A percentile compares a stretch with the other conserved stretches of the same genome.
These are phyloP conservation scores for Mortierella sp. DNA, from an alignment of 371 early-diverging fungal species.

Conservation along the genomic window DNA sequence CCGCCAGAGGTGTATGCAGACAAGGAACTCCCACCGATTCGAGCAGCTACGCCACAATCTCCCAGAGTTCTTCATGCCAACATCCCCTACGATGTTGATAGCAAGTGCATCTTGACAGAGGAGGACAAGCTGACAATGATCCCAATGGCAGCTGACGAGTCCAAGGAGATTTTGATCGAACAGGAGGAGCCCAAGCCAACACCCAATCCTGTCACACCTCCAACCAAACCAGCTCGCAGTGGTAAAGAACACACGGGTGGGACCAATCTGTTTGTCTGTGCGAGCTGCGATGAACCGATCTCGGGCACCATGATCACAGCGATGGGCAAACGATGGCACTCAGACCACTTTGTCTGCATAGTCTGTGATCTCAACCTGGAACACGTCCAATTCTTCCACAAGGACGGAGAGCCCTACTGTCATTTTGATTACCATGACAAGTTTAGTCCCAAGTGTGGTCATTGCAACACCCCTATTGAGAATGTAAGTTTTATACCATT, in stretches of 20 bases:
- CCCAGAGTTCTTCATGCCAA: background rate
- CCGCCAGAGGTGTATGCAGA: slow-evolving; percentile 24
- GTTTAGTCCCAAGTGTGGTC: slow-evolving; percentile 78
- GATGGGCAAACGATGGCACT: slow-evolving; percentile 79
- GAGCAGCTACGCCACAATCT: slow-evolving; percentile 12
- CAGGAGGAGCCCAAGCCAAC: background rate
- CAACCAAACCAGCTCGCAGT: slow-evolving; percentile 19
- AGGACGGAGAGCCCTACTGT: slow-evolving; percentile 75
- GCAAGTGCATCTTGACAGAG: slow-evolving; percentile 42
- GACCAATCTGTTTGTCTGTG: slow-evolving; percentile 54
- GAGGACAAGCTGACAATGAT: slow-evolving; percentile 19
- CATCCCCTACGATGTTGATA: slow-evolving; percentile 19
- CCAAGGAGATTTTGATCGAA: slow-evolving; percentile 27
- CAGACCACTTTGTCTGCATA: slow-evolving; percentile 80
- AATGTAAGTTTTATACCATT: slow-evolving; percentile 59
- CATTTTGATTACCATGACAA: slow-evolving; percentile 74
- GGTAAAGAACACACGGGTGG: background rate
- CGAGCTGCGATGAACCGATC: slow-evolving; percentile 67
- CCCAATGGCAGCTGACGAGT: slow-evolving; percentile 21
- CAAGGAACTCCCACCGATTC: slow-evolving; percentile 48
- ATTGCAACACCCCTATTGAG: slow-evolving; percentile 76
- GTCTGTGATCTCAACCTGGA: slow-evolving; percentile 73
- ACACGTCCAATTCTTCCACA: slow-evolving; percentile 74
- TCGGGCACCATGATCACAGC: slow-evolving; percentile 74
- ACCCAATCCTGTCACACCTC: background rate